phyloP scores from a whole-genome alignment of 495 filamentous ascomycete species.

The Trichoderma asperelloides region DNA sequence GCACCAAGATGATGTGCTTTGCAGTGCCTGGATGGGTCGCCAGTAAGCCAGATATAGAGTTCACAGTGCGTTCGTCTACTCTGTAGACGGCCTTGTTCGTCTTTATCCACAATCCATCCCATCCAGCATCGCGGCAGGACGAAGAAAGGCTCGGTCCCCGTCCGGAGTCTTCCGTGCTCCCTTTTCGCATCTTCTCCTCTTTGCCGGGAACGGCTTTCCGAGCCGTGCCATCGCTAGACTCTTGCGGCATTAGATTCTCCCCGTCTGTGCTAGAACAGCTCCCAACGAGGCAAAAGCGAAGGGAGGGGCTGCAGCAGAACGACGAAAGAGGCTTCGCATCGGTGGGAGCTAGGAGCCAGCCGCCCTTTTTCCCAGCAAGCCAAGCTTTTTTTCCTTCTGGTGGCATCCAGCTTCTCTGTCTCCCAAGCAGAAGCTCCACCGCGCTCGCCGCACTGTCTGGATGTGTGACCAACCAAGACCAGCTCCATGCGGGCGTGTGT shows the following conservation, averaged over 20 bases:
- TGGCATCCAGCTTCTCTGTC: background rate
- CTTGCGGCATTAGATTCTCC: background rate
- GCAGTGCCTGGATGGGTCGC: background rate
- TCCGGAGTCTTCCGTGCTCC: background rate
- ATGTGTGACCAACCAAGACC: background rate
- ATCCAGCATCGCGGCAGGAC: background rate
- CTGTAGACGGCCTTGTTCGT: background rate
- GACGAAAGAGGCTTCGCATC: background rate
- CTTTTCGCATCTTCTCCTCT: background rate
- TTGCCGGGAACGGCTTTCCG: background rate
- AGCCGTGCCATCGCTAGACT: conserved; percentile 1
- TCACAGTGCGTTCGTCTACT: background rate
- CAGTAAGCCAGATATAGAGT: background rate
- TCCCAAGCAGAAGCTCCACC: background rate
- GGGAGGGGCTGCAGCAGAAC: background rate
- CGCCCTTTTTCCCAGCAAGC: background rate
- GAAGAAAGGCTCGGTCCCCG: background rate
- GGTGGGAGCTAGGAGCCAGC: background rate
- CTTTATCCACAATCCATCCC: background rate
- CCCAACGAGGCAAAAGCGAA: background rate
- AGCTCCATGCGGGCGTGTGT: conserved; percentile 2
- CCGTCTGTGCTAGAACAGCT: background rate
- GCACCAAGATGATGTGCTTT: background rate
- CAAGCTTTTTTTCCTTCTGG: background rate
- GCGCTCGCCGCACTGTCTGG: background rate